Evolutionary conservation across 148 eudicot genomes (phyloP), one percentile per base, ranked within the genome.

Genomic region (Rhododendron vialii): DNA sequence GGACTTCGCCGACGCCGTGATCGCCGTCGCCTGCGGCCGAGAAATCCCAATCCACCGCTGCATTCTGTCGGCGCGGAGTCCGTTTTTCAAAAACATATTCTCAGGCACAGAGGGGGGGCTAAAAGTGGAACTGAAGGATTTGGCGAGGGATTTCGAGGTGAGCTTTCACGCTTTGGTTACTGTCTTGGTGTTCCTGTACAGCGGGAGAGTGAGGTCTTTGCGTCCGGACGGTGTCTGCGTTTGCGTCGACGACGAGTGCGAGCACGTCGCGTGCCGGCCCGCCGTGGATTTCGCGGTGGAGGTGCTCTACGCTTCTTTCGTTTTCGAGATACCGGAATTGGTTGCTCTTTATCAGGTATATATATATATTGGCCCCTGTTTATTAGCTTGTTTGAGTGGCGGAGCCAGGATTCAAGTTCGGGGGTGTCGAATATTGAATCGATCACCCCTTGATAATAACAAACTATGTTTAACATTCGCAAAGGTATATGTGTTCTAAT

Each of bases 321-420:
- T 83, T 59, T 96, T 96, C 82, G 92, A 95, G 91, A 90, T 95
- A 82, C 57, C 86, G 15, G 98, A 95, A 81, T 89, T 96, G 90
- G 92, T 95, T 84, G 91, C 90, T 83, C 92, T 91, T 53, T 96
- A 86, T 89, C 96, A 96, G 99, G 99, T 96, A 89, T 55, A n/a
- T 96, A 89, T 55, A n/a, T 24, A 10, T 63, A n/a, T 24, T 2
- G 71, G 28, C 30, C 30, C 28, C 11, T 63, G 28, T 41, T 38
- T 41, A 35, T 35, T 35, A 1, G 36, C 1, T 35, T 35, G 35
- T 35, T 35, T 35, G 35, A 35, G 35, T 35, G 35, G 35, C 35
- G 1, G 35, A 35, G 35, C 35, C 35, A 35, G 35, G 35, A 35
- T n/a, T n/a, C n/a, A n/a, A n/a, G n/a, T n/a, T n/a, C n/a, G n/a